A percentile compares a stretch with the other conserved stretches of the same genome.
Conservation (phyloP, 208 protist genomes). For the Paratrypanosoma confusum region DNA sequence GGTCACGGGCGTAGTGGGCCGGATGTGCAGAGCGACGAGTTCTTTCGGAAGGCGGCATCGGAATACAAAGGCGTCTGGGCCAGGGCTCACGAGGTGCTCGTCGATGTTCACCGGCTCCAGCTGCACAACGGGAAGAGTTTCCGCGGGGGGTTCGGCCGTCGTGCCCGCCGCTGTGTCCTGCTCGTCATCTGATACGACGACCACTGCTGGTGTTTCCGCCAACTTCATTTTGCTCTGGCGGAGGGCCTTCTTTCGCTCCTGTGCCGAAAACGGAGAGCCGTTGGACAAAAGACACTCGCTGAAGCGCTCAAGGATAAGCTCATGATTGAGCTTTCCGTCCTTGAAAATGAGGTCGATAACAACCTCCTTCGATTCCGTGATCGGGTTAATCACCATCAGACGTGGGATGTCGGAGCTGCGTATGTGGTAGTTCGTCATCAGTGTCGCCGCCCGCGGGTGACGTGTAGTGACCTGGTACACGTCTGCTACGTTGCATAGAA, state of each 20-base stretch:
- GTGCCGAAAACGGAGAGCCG: slow-evolving; percentile 21
- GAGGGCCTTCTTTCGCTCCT: slow-evolving; percentile 2
- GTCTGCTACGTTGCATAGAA: slow-evolving; percentile 20
- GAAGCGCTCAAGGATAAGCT: slow-evolving; percentile 21
- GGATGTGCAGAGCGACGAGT: slow-evolving; percentile 32
- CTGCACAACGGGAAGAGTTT: not conserved
- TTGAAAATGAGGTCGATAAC: slow-evolving; percentile 15
- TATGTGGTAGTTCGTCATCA: slow-evolving; percentile 35
- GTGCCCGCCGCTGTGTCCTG: not conserved
- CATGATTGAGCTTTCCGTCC: slow-evolving; percentile 22
- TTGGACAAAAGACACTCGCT: slow-evolving; percentile 31
- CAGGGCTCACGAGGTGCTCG: slow-evolving; percentile 6
- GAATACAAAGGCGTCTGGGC: slow-evolving; percentile 23
- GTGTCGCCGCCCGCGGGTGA: slow-evolving; percentile 16
- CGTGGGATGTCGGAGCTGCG: slow-evolving; percentile 17
- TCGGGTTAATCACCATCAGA: slow-evolving; percentile 59
- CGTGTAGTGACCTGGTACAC: slow-evolving; percentile 41
- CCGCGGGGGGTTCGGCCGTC: not conserved
- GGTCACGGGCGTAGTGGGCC: slow-evolving; percentile 36
- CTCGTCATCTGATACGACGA: not conserved
- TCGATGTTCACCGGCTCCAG: slow-evolving; percentile 16
- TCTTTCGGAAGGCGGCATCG: slow-evolving; percentile 47
- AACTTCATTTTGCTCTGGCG: not conserved
- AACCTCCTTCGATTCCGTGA: slow-evolving; percentile 37
- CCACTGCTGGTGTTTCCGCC: slow-evolving; percentile 1